Conservation (phyloP, 78 protist species). For the Tieghemostelium lacteum region DNA sequence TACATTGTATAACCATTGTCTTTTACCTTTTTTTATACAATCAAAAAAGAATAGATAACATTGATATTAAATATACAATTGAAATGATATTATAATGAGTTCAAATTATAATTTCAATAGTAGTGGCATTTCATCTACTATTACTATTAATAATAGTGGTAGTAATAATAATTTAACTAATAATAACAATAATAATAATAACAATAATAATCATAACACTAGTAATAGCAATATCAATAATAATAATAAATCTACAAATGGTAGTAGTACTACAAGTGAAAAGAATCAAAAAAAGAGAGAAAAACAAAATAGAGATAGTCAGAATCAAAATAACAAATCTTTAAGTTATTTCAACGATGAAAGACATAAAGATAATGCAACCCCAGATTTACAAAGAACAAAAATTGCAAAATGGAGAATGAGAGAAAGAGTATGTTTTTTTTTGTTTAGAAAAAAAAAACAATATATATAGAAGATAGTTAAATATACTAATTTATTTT, state of each 20-base stretch:
- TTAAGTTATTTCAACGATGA: slow-evolving; percentile 48
- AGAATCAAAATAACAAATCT: slow-evolving; percentile 7
- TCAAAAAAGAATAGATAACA: too few species aligned
- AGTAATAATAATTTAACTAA: background rate
- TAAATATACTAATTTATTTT: background rate
- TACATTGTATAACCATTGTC: too few species aligned
- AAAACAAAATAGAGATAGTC: background rate
- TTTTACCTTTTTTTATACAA: too few species aligned
- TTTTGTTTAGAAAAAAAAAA: background rate
- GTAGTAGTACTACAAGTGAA: background rate
- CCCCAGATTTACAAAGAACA: slow-evolving; percentile 60
- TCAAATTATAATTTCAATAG: background rate
- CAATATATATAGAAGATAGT: background rate
- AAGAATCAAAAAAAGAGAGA: slow-evolving; percentile 41
- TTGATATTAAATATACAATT: too few species aligned
- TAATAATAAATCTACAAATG: background rate
- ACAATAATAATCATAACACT: too few species aligned
- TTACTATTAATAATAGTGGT: background rate
- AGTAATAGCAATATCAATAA: background rate
- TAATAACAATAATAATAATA: too few species aligned
- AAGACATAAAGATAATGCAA: slow-evolving; percentile 76
- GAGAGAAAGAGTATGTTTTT: slow-evolving; percentile 80
- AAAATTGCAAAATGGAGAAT: slow-evolving; percentile 85
- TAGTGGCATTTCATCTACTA: background rate
- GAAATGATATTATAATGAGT: too few species aligned